Evolutionary conservation across 805 yeast species (phyloP).

Genomic region (Candida sithepensis): DNA sequence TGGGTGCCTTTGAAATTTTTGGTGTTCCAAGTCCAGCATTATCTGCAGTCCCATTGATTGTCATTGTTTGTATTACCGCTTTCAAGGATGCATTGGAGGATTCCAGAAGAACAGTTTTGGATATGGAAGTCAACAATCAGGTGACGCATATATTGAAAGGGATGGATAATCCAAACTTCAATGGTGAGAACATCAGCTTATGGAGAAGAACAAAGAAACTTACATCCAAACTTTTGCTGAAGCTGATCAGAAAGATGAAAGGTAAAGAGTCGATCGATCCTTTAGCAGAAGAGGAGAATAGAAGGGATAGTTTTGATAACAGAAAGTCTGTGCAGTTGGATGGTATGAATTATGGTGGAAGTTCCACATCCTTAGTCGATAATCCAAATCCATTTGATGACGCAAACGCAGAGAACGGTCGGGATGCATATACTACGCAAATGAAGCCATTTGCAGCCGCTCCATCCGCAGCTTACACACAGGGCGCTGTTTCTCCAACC

Average conservation of each 20-base stretch:
- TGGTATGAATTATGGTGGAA: conserved; percentile 11
- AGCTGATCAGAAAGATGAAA: conserved; percentile 18
- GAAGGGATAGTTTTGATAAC: conserved; percentile 33
- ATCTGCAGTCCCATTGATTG: conserved; percentile 75
- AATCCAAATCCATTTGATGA: conserved; percentile 24
- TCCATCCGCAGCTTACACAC: conserved; percentile 9
- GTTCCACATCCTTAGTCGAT: conserved; percentile 13
- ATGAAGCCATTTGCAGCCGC: conserved; percentile 30
- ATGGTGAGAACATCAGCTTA: conserved; percentile 56
- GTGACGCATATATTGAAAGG: conserved; percentile 61
- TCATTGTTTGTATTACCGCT: conserved; percentile 71
- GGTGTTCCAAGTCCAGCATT: conserved; percentile 79
- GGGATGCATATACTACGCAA: conserved; percentile 7
- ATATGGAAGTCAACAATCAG: conserved; percentile 74
- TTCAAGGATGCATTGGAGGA: conserved; percentile 80
- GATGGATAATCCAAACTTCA: conserved; percentile 54
- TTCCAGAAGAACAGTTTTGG: conserved; percentile 67
- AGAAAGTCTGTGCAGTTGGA: conserved; percentile 25
- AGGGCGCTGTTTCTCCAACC: conserved; percentile 15
- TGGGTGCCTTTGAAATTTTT: conserved; percentile 75
- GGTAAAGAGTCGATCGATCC: conserved; percentile 25
- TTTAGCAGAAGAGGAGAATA: conserved; percentile 24
- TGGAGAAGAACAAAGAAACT: conserved; percentile 71
- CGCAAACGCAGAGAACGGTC: conserved; percentile 7
- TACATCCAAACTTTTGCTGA: conserved; percentile 15